Percentiles rank a stretch among this genome's conserved stretches.
These are phyloP conservation scores for Colletotrichum plurivorum DNA, from an alignment of 2,329 filamentous ascomycete genomes.

Conservation along the genomic window DNA sequence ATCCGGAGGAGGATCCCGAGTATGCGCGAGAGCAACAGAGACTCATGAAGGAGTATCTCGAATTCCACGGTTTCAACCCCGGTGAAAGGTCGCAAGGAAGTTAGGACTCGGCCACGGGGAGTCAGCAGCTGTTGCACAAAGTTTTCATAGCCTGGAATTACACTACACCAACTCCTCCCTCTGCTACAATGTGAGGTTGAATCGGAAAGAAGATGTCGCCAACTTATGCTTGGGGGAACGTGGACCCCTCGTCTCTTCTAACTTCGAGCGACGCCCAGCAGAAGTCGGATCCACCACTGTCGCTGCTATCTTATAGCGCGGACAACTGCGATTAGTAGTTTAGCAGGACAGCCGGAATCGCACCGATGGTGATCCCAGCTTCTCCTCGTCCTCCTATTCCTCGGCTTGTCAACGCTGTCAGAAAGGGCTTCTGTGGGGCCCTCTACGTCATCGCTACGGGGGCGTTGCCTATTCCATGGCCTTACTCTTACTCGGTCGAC, in stretches of 20 bases:
- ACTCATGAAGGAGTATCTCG: not conserved
- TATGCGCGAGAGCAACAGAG: not conserved
- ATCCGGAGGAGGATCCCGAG: not conserved
- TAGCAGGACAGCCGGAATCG: slow-evolving; percentile 13
- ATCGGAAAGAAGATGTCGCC: no score
- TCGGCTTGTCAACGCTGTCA: slow-evolving; percentile 24
- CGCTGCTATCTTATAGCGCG: no score
- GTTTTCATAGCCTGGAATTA: no score
- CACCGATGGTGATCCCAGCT: slow-evolving; percentile 12
- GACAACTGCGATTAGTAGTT: no score
- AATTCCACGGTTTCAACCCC: not conserved
- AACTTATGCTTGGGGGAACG: no score
- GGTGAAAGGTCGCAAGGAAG: not conserved
- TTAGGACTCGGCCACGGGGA: not conserved
- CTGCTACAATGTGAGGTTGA: no score
- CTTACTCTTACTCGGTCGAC: slow-evolving; percentile 31
- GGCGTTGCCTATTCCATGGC: slow-evolving; percentile 19
- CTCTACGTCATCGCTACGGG: slow-evolving; percentile 37
- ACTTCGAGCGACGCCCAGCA: no score
- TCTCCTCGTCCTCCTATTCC: not conserved
- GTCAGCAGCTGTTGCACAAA: no score
- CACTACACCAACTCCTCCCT: no score
- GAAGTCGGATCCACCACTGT: no score
- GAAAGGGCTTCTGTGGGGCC: slow-evolving; percentile 8
- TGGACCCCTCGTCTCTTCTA: no score